Conservation (phyloP, 2,329 filamentous ascomycete genomes). For the Emergomyces pasteurianus region DNA sequence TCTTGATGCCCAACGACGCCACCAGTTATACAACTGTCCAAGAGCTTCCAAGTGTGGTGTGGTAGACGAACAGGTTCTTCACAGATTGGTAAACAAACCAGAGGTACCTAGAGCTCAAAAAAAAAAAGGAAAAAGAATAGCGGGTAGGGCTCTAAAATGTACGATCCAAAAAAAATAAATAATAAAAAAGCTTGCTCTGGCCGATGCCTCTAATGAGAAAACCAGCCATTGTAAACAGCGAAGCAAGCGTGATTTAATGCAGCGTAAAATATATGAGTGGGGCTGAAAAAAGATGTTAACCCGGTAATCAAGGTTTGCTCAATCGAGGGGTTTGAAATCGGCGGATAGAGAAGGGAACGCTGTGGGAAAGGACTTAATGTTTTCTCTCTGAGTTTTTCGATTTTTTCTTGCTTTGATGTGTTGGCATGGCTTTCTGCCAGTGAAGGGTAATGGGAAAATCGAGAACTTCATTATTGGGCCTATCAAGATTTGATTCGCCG, state of each 20-base stretch:
- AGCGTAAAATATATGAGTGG: constrained; percentile 22
- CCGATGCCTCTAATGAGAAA: constrained; percentile 1
- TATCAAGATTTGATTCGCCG: constrained; percentile 28
- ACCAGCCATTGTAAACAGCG: constrained; percentile 11
- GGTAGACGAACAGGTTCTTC: constrained; percentile 1
- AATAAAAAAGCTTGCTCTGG: not conserved
- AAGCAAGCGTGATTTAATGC: constrained; percentile 18
- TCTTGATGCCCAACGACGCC: constrained; percentile 18
- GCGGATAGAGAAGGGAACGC: constrained; percentile 2
- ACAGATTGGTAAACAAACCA: constrained; percentile 11
- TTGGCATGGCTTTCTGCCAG: constrained; percentile 78
- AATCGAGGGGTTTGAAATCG: constrained; percentile 5
- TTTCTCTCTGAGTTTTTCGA: constrained; percentile 6
- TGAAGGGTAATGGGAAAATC: constrained; percentile 49
- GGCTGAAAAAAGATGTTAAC: constrained; percentile 15
- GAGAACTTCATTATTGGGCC: constrained; percentile 41
- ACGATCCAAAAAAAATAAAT: constrained; percentile 1
- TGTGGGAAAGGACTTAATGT: constrained; percentile 1
- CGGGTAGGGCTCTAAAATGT: constrained; percentile 3
- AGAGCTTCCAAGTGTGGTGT: not conserved
- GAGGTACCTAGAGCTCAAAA: constrained; percentile 5
- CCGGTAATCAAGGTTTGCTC: constrained; percentile 5
- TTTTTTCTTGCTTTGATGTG: constrained; percentile 50
- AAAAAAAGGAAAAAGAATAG: constrained; percentile 4
- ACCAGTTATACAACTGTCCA: constrained; percentile 8